phyloP scores from a whole-genome alignment of 2,329 filamentous ascomycete genomes.

The Aureobasidium sp. region DNA sequence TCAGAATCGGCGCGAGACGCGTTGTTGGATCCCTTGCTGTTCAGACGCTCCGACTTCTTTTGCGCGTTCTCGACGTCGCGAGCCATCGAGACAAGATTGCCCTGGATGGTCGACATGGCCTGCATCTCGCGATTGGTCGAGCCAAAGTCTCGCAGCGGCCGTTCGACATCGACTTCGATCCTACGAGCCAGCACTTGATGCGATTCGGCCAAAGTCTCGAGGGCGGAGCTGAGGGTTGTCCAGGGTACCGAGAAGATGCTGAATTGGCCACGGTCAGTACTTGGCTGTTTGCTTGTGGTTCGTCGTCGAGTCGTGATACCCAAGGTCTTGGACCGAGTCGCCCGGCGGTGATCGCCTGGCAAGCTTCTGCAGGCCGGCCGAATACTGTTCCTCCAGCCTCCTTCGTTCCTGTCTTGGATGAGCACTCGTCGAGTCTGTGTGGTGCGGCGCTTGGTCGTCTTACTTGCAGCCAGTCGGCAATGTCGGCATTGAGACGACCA shows the following conservation, averaged over 20 bases:
- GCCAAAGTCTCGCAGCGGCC: slow-evolving; percentile 69
- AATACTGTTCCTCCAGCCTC: slow-evolving; percentile 85
- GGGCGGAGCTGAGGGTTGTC: slow-evolving; percentile 75
- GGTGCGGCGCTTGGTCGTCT: slow-evolving; percentile 23
- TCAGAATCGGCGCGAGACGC: slow-evolving; percentile 65
- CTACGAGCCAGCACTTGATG: slow-evolving; percentile 74
- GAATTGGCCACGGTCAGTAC: slow-evolving; percentile 17
- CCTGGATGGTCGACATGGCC: slow-evolving; percentile 72
- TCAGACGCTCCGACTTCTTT: slow-evolving; percentile 77
- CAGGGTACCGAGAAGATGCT: slow-evolving; percentile 89
- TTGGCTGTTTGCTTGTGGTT: slow-evolving; percentile 10
- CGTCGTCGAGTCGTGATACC: slow-evolving; percentile 53
- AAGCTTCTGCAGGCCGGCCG: slow-evolving; percentile 72
- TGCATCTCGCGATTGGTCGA: slow-evolving; percentile 66
- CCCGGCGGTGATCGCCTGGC: slow-evolving; percentile 67
- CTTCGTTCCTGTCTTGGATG: slow-evolving; percentile 68
- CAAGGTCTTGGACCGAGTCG: slow-evolving; percentile 65
- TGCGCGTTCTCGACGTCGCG: slow-evolving; percentile 79
- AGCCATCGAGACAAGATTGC: slow-evolving; percentile 71
- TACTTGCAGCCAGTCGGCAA: slow-evolving; percentile 97
- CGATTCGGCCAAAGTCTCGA: slow-evolving; percentile 73
- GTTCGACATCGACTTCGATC: slow-evolving; percentile 84
- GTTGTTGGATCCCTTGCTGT: slow-evolving; percentile 72
- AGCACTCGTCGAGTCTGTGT: background rate
- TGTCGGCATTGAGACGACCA: slow-evolving; percentile 75